phyloP scores from a whole-genome alignment of 1,284 basidiomycete species.

The Ganoderma sinense region DNA sequence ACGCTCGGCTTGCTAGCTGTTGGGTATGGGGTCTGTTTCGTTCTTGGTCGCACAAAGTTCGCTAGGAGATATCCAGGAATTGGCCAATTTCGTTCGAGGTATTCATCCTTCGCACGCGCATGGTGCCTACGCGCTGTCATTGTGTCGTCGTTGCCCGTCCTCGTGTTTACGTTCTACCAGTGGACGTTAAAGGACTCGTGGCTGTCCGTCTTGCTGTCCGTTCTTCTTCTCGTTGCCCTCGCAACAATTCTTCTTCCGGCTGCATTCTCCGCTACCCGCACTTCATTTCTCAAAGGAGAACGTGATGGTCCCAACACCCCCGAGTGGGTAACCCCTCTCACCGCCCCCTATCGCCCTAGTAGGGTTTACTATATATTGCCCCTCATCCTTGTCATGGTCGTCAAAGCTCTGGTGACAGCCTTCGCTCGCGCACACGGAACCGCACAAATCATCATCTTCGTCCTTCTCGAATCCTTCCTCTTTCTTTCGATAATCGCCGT shows the following conservation, averaged over 20 bases:
- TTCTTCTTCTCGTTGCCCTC: constrained; percentile 68
- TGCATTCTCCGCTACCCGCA: constrained; percentile 52
- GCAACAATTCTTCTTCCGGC: constrained; percentile 54
- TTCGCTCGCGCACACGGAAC: constrained; percentile 72
- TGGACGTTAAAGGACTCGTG: constrained; percentile 90
- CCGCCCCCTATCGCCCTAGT: constrained; percentile 59
- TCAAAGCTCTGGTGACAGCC: constrained; percentile 78
- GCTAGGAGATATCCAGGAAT: constrained; percentile 35
- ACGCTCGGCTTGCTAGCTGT: constrained; percentile 57
- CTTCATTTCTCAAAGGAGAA: constrained; percentile 40
- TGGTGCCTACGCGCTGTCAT: constrained; percentile 70
- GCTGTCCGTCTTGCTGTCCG: constrained; percentile 75
- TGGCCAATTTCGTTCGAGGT: constrained; percentile 46
- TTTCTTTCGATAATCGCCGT: constrained; percentile 63
- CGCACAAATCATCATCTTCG: constrained; percentile 75
- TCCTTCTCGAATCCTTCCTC: constrained; percentile 73
- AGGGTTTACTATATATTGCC: constrained; percentile 67
- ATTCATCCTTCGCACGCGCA: constrained; percentile 56
- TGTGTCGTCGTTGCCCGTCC: constrained; percentile 70
- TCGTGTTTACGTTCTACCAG: constrained; percentile 85
- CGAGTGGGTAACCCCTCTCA: constrained; percentile 55
- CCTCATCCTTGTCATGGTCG: constrained; percentile 61
- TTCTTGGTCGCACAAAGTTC: constrained; percentile 41
- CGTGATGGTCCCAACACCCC: constrained; percentile 20
- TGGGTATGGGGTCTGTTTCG: constrained; percentile 54